phyloP scores from a whole-genome alignment of 2,329 filamentous ascomycete species.

The Talaromyces sp. region DNA sequence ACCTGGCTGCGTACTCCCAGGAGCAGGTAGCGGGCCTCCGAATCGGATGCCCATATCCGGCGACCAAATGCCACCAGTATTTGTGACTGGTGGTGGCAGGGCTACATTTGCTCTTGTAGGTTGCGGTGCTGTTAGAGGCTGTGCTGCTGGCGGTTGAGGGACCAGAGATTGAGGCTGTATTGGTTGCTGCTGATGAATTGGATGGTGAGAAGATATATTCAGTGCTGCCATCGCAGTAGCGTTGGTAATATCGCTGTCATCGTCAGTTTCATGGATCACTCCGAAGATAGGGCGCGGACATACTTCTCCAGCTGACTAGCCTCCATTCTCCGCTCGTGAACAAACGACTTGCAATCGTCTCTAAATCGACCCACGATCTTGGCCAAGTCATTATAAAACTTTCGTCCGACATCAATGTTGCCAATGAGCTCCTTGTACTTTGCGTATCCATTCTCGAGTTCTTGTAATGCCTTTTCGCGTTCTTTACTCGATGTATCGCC shows the following conservation, averaged over 20 bases:
- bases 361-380: constrained; percentile 82
- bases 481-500: constrained; percentile 67
- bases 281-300: constrained; percentile 25
- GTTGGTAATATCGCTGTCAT: constrained; percentile 53
- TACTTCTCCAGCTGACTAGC: constrained; percentile 75
- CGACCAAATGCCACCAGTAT: constrained; percentile 64
- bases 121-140: constrained; percentile 46
- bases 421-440: constrained; percentile 95
- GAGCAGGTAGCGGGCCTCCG: constrained; percentile 33
- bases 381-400: constrained; percentile 95
- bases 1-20: constrained; percentile 16
- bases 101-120: constrained; percentile 40
- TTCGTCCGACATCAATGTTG: constrained; percentile 85
- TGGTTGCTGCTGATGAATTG: constrained; percentile 34
- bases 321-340: constrained; percentile 75
- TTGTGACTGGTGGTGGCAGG: constrained; percentile 52
- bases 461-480: constrained; percentile 81
- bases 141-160: constrained; percentile 32
- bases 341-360: constrained; percentile 75
- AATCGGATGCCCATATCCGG: constrained; percentile 81
- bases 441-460: constrained; percentile 83
- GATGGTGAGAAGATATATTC: constrained; percentile 43
- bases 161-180: constrained; percentile 41
- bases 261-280: neutral
- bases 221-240: constrained; percentile 55